Evolutionary conservation across 2,329 filamentous ascomycete genomes (phyloP), one percentile per base, ranked within the genome.

Genomic region (Pseudogymnoascus sp.): DNA sequence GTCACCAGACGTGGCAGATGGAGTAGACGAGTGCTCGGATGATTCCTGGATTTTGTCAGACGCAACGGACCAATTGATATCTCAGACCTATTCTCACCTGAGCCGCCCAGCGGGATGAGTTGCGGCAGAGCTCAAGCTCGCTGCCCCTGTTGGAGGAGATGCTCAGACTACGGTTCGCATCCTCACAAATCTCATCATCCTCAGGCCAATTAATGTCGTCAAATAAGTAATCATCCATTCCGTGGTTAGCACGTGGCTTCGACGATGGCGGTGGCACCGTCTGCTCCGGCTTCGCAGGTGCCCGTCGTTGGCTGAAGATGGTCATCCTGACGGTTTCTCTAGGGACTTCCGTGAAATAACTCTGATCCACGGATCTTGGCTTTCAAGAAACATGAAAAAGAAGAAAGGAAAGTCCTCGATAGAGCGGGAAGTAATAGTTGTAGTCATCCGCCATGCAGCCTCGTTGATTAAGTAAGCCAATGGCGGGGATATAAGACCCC

Each of bases 171-270:
- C 47, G 47, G 11, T 2, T n/a, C 47, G 57, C 39, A 32, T 18
- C n/a, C 12, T 60, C 58, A 60, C 37, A 39, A 8, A 32, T 20
- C 32, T 34, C 28, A 32, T 32, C 38, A 60, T 60, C 34, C 12
- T 60, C 58, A 14, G 58, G 58, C 58, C 58, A 60, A 30, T 50
- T 43, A 16, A 60, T 60, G 38, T 60, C 58, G 22, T 39, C 58
- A 60, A 60, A 60, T 41, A 60, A 18, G 28, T 57, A 54, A 20
- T 54, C 47, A 32, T 54, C 47, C 47, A 54, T 54, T 28, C 28
- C 22, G 28, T 54, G 47, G 4, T 32, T 12, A 32, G 47, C 47
- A 54, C 47, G 47, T 18, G 47, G 47, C 47, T 7, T 32, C 28
- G 47, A 54, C n/a, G 47, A 54, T 54, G 47, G 47, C 1, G 47